Conservation (phyloP, 2,329 filamentous ascomycete genomes). For the Fusarium siculi region DNA sequence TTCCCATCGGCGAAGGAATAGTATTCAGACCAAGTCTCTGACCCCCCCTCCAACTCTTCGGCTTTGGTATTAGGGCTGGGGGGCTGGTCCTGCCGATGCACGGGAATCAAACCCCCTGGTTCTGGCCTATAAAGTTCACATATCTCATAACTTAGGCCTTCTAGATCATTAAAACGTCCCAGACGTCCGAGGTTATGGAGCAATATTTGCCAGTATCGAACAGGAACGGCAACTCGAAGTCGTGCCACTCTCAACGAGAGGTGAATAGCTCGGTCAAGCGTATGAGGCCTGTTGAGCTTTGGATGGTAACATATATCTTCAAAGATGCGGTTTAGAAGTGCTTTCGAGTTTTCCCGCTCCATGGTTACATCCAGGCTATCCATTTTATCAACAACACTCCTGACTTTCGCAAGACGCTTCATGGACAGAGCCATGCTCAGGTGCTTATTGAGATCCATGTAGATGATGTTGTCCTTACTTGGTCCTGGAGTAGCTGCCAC, state of each 20-base stretch:
- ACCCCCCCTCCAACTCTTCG: neutral
- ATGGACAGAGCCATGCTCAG: conserved; percentile 22
- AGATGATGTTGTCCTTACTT: conserved; percentile 30
- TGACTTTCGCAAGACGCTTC: conserved; percentile 37
- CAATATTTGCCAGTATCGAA: conserved; percentile 55
- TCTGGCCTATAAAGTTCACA: conserved; percentile 51
- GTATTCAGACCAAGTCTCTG: conserved; percentile 16
- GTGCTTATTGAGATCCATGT: conserved; percentile 40
- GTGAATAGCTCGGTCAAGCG: conserved; percentile 47
- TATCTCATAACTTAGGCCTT: conserved; percentile 56
- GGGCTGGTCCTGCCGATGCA: conserved; percentile 58
- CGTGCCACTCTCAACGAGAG: conserved; percentile 44
- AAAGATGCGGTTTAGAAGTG: conserved; percentile 43
- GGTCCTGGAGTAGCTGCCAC: neutral
- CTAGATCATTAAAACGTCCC: conserved; percentile 58
- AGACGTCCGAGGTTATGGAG: conserved; percentile 57
- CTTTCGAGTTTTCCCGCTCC: conserved; percentile 43
- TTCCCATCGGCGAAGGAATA: conserved; percentile 11
- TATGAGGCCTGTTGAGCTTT: conserved; percentile 19
- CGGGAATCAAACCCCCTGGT: conserved; percentile 51
- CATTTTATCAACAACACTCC: conserved; percentile 48
- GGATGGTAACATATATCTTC: conserved; percentile 45
- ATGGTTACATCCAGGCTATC: conserved; percentile 44
- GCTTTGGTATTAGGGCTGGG: neutral
- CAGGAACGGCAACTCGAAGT: conserved; percentile 50